Base-by-base conservation (phyloP, 1,284 basidiomycete genomes). In the Ustilago curta region DNA sequence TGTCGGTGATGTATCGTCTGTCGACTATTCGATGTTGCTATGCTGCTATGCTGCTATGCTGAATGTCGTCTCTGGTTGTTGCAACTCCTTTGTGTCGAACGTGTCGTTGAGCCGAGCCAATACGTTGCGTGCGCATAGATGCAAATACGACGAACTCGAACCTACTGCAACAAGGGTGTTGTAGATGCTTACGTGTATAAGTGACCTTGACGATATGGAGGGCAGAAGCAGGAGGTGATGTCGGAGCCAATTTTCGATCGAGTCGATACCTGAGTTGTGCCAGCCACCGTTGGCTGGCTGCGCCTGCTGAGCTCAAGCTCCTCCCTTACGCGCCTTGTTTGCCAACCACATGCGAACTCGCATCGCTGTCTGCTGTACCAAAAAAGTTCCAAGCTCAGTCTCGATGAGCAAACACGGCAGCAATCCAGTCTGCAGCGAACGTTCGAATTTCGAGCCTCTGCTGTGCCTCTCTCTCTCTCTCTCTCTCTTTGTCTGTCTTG, bases 171-270 rank as follows among this genome's bases (percentile, higher is more conserved):
- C n/a, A 56, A 23, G 19, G 31, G 23, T 61, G 62, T 54, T 61
- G 62, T 50, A 61, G 68, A 65, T 58, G 68, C 68, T 70, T 70
- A 70, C 68, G 62, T 70, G 58, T 61, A 54, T 65, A 62, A 70
- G 70, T 63, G 52, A 71, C 70, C 70, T 72, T 72, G 70, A 68
- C 70, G 70, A 72, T 72, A 72, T 72, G 70, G 70, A 72, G 70
- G 59, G 49, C 48, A 60, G 60, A 61, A 66, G 57, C 59, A 70
- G 61, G 62, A 61, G 54, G 31, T 54, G 54, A 31, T 53, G 37
- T 23, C 62, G 49, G 25, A 18, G 55, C 42, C 19, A 53, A 48
- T 53, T 64, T 64, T 64, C 39, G 58, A 70, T 60, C 57, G 68
- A 48, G 61, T 70, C 54, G 57, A 45, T 9, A 16, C 27, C 27